phyloP scores from a whole-genome alignment of 1,139 yeast species.

The Eremothecium cymbalariae region DNA sequence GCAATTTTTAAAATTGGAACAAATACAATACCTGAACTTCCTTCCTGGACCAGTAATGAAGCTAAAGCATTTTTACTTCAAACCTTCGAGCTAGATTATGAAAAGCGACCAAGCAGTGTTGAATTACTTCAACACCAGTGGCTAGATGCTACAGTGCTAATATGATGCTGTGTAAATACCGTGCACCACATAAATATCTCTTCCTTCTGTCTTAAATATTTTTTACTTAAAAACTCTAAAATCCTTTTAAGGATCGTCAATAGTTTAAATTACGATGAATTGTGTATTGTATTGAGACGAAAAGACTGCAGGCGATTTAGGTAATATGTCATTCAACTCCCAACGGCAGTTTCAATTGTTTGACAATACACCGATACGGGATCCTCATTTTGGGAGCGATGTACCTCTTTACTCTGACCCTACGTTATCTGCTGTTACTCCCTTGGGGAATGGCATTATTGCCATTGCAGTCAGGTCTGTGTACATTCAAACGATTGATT shows the following conservation, averaged over 20 bases:
- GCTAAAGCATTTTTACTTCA: constrained; percentile 58
- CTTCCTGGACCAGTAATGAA: constrained; percentile 64
- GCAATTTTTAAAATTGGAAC: constrained; percentile 91
- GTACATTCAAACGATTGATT: constrained; percentile 50
- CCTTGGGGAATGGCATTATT: constrained; percentile 40
- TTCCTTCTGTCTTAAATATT: too few relatives aligned
- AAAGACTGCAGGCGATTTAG: too few relatives aligned
- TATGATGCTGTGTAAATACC: too few relatives aligned
- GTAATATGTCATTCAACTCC: constrained; percentile 39
- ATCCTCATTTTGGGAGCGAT: constrained; percentile 61
- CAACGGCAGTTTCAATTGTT: constrained; percentile 91
- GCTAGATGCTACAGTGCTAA: constrained; percentile 21
- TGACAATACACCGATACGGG: constrained; percentile 74
- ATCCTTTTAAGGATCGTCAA: too few relatives aligned
- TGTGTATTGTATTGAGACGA: not conserved
- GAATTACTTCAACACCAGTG: constrained; percentile 51
- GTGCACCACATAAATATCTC: too few relatives aligned
- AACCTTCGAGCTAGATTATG: constrained; percentile 70
- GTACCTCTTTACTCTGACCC: constrained; percentile 73
- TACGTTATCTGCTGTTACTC: constrained; percentile 55
- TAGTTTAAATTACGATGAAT: too few relatives aligned
- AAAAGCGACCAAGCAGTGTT: constrained; percentile 64
- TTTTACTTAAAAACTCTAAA: too few relatives aligned
- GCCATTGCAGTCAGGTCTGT: constrained; percentile 53
- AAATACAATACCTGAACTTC: constrained; percentile 65